Evolutionary conservation across 1,139 yeast genomes (phyloP), one percentile per base, ranked within the genome.

Genomic region (Yamadazyma sp.): DNA sequence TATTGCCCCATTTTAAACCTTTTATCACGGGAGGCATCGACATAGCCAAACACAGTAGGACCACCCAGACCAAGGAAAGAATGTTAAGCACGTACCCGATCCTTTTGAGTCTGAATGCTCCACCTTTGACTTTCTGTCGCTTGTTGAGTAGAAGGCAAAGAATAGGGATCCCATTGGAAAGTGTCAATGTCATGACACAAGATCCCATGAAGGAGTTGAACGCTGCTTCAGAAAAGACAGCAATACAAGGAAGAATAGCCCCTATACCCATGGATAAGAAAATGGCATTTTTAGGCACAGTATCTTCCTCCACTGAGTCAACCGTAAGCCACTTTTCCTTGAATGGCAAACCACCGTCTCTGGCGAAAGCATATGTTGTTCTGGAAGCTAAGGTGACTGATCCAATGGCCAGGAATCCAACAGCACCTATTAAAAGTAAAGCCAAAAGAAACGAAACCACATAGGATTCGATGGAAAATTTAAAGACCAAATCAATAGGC

Each of bases 181-280:
- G 70, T 39, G 89, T 82, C 44, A 87, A 66, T 2, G 91, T 78
- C 29, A 87, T 75, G 1, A 87, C 94, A 4, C 94, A 86, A n/a
- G 91, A 83, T 0, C 95, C 94, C 66, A 87, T 77, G 56, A 87
- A 87, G 2, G 95, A 89, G 58, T 83, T 83, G 62, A 87, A 85
- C 1, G 95, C 94, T 4, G 89, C 77, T 3, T 80, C 67, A 0
- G 94, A 85, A 1, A 87, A 64, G 33, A 87, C 63, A 5, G 92
- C 83, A 31, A 85, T 66, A 14, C 80, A 58, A 2, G 89, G 87
- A 27, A 87, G 63, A 2, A 77, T 45, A 17, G 77, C 77, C 31
- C 88, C 80, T 6, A 83, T 77, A 1, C 66, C 71, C 73, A 83
- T 83, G n/a, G 89, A 81, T 34, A 87, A 66, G 42, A 81, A 62